Evolutionary conservation across 768 basidiomycete species (phyloP).

Genomic region (Glaciozyma antarctica): DNA sequence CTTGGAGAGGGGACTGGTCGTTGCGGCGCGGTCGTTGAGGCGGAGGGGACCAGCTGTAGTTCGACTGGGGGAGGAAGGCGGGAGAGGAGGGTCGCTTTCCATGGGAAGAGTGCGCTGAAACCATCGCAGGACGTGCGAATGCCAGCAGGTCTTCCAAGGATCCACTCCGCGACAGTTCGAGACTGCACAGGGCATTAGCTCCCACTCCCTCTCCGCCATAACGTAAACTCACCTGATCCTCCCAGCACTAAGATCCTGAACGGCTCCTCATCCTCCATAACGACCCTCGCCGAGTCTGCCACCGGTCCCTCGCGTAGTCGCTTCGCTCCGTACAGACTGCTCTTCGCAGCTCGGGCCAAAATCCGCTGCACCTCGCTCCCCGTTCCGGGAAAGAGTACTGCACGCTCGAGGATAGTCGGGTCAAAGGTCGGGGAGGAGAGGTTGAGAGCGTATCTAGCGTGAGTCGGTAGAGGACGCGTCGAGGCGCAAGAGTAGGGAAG

Average conservation of each 20-base stretch:
- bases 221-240: conserved; percentile 16
- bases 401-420: conserved; percentile 16
- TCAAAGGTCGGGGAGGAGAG: background rate
- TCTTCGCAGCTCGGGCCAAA: conserved; percentile 20
- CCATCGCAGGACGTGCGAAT: conserved; percentile 16
- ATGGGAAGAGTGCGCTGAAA: conserved; percentile 21
- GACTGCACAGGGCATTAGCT: background rate
- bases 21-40: background rate
- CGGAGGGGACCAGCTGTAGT: too few relatives aligned
- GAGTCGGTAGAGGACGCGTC: background rate
- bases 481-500: background rate
- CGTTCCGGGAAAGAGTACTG: conserved; percentile 18
- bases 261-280: conserved; percentile 22
- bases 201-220: background rate
- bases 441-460: conserved; percentile 3
- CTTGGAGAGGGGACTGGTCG: background rate
- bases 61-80: background rate
- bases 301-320: conserved; percentile 1
- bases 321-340: conserved; percentile 14
- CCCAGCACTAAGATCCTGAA: conserved; percentile 24
- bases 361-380: conserved; percentile 21
- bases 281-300: background rate
- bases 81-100: conserved; percentile 18
- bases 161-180: conserved; percentile 30
- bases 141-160: conserved; percentile 24